Conservation (phyloP, 495 filamentous ascomycete genomes). For the Penicillium macrosclerotiorum region DNA sequence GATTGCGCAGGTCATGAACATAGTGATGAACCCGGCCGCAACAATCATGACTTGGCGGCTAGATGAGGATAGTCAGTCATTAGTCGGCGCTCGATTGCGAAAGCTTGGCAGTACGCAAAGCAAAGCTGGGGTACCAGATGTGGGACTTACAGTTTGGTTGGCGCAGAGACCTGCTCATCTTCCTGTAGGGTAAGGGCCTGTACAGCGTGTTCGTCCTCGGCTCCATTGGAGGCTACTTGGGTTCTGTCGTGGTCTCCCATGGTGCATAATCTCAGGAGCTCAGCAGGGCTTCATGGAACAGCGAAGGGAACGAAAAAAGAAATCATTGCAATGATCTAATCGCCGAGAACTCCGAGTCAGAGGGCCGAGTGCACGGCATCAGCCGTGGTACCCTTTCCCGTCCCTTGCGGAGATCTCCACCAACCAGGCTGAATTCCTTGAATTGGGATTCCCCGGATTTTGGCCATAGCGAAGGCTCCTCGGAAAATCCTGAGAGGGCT, state of each 20-base stretch:
- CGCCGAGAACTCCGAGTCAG: background rate
- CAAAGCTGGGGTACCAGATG: background rate
- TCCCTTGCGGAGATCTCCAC: no score
- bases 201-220: background rate
- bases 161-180: conserved; percentile 9
- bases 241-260: conserved; percentile 3
- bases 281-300: background rate
- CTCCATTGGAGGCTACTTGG: background rate
- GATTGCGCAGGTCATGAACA: conserved; percentile 43
- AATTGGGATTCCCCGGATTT: background rate
- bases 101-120: background rate
- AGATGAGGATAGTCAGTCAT: background rate
- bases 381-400: background rate
- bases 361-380: background rate
- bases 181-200: conserved; percentile 5
- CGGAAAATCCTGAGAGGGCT: no score
- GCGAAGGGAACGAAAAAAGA: background rate
- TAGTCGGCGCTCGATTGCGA: no score
- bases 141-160: conserved; percentile 11
- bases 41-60: conserved; percentile 25
- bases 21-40: conserved; percentile 33
- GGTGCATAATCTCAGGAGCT: background rate
- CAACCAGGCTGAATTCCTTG: background rate
- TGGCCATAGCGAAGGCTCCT: no score
- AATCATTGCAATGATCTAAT: background rate